Conservation (phyloP, 2,329 filamentous ascomycete species). For the Rutstroemia sp. region DNA sequence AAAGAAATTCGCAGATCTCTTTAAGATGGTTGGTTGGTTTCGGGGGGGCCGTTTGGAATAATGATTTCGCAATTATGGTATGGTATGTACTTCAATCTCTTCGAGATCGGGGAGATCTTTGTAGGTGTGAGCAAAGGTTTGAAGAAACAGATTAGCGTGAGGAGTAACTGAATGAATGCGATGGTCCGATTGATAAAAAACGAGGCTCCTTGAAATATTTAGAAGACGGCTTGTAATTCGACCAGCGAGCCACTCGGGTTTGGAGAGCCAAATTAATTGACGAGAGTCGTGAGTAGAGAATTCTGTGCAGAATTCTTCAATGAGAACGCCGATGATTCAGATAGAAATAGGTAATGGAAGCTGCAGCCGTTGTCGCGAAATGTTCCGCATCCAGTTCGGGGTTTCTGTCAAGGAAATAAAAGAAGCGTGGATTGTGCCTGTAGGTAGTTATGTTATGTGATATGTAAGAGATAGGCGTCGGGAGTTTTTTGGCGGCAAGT, state of each 20-base stretch:
- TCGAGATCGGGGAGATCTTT: not conserved
- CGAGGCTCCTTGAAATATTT: not conserved
- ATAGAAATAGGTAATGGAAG: not conserved
- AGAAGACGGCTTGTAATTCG: slow-evolving; percentile 1
- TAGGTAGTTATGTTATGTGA: not conserved
- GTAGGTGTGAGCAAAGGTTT: not conserved
- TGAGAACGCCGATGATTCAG: not conserved
- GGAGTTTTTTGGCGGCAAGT: not conserved
- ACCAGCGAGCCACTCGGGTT: slow-evolving; percentile 10
- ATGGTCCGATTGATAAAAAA: not conserved
- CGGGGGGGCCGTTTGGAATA: not conserved
- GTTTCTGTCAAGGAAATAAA: not conserved
- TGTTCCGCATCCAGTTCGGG: not conserved
- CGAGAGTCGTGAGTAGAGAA: not conserved
- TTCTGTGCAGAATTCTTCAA: not conserved
- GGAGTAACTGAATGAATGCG: not conserved
- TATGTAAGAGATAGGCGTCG: not conserved
- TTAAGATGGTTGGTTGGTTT: not conserved
- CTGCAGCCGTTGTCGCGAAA: not conserved
- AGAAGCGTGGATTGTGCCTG: not conserved
- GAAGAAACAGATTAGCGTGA: slow-evolving; percentile 1
- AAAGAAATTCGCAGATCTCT: slow-evolving; percentile 6
- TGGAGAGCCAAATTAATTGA: slow-evolving; percentile 1
- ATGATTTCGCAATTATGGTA: slow-evolving; percentile 1
- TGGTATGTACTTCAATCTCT: slow-evolving; percentile 1